phyloP scores from a whole-genome alignment of 2,329 filamentous ascomycete genomes.

The Penicillium frequentans region DNA sequence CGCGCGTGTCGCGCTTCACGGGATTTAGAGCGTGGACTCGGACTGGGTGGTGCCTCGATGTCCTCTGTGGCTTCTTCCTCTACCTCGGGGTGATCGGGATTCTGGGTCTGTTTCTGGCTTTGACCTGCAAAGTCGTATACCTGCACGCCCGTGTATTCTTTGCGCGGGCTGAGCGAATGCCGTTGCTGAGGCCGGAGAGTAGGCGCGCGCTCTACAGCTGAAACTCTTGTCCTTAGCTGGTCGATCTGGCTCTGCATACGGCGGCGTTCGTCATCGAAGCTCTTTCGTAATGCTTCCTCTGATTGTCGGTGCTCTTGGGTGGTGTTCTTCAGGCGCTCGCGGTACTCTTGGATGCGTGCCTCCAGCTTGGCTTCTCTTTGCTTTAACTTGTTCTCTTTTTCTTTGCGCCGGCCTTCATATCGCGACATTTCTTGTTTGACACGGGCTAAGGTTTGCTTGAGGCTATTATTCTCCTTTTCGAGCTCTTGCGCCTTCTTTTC shows the following conservation, averaged over 20 bases:
- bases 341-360: constrained; percentile 41
- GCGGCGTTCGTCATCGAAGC: constrained; percentile 38
- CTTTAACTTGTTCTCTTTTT: constrained; percentile 44
- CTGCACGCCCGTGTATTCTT: constrained; percentile 31
- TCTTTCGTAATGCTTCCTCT: constrained; percentile 34
- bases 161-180: constrained; percentile 28
- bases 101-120: neutral
- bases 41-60: constrained; percentile 34
- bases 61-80: constrained; percentile 31
- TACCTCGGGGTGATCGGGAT: constrained; percentile 16
- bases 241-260: constrained; percentile 42
- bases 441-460: constrained; percentile 18
- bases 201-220: constrained; percentile 28
- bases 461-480: constrained; percentile 40
- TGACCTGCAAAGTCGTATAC: constrained; percentile 25
- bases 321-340: constrained; percentile 37
- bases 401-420: constrained; percentile 44
- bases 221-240: constrained; percentile 32
- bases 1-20: constrained; percentile 20
- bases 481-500: constrained; percentile 43
- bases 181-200: constrained; percentile 20
- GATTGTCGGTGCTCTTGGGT: constrained; percentile 38
- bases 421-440: constrained; percentile 34
- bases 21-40: constrained; percentile 37
- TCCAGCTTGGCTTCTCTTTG: constrained; percentile 42